phyloP scores from a whole-genome alignment of 768 basidiomycete genomes.

The Suillus bovinus region DNA sequence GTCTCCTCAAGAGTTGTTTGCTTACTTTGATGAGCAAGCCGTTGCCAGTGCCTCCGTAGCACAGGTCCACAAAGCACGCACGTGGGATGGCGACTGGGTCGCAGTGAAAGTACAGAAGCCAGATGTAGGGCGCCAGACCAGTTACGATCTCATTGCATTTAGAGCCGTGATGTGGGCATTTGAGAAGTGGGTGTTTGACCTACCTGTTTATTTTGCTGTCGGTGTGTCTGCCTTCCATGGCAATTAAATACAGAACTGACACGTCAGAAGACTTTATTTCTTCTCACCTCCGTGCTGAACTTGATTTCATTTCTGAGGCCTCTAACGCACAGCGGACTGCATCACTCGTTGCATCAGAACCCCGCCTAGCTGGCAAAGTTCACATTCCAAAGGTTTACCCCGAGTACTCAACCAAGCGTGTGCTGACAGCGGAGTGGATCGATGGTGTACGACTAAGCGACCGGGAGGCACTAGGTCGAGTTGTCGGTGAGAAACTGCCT shows the following conservation, averaged over 20 bases:
- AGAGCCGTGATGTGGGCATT: slow-evolving; percentile 78
- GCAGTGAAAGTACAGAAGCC: slow-evolving; percentile 96
- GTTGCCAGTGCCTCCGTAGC: slow-evolving; percentile 90
- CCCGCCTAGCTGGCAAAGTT: slow-evolving; percentile 65
- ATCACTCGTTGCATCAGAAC: slow-evolving; percentile 66
- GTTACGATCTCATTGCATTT: slow-evolving; percentile 77
- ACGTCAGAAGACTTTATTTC: slow-evolving; percentile 65
- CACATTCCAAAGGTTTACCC: slow-evolving; percentile 78
- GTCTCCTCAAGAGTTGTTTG: slow-evolving; percentile 73
- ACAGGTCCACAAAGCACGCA: slow-evolving; percentile 83
- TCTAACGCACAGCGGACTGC: slow-evolving; percentile 73
- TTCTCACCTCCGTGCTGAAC: slow-evolving; percentile 78
- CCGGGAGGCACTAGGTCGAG: slow-evolving; percentile 49
- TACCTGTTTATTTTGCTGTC: slow-evolving; percentile 81
- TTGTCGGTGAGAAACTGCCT: slow-evolving; percentile 51
- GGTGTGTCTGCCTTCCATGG: slow-evolving; percentile 42
- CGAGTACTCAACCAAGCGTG: slow-evolving; percentile 69
- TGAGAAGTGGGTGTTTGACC: slow-evolving; percentile 78
- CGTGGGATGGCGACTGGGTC: slow-evolving; percentile 62
- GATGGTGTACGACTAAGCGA: slow-evolving; percentile 75
- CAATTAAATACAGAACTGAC: slow-evolving; percentile 4
- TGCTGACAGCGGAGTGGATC: slow-evolving; percentile 88
- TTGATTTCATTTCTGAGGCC: slow-evolving; percentile 82
- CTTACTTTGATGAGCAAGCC: slow-evolving; percentile 72
- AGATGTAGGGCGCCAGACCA: slow-evolving; percentile 81